Percentiles rank a stretch among this genome's conserved stretches.
phyloP scores from a whole-genome alignment of 306 rosid genomes.

The Ochetophila trinervis region DNA sequence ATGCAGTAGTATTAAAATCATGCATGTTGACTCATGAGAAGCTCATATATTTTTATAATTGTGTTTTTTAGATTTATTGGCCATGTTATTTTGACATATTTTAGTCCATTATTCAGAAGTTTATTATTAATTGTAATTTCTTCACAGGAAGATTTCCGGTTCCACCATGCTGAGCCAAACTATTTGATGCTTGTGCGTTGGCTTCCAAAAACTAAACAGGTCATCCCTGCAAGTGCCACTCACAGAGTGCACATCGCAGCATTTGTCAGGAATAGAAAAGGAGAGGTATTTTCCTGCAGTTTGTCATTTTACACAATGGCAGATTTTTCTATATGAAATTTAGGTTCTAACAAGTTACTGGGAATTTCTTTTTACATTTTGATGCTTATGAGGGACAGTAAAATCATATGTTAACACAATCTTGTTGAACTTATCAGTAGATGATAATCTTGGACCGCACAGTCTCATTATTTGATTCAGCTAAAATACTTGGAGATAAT shows the following conservation, averaged over 20 bases:
- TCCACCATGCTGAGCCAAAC: conserved; percentile 84
- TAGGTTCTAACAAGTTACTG: not conserved
- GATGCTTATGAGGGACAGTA: not conserved
- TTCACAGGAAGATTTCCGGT: conserved; percentile 72
- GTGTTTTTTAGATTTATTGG: not conserved
- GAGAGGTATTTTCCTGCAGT: conserved; percentile 47
- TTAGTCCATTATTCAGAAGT: not conserved
- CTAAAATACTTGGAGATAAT: not conserved
- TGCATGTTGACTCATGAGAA: conserved; percentile 3
- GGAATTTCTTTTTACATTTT: not conserved
- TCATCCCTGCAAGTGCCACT: conserved; percentile 79
- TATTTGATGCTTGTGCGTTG: conserved; percentile 81
- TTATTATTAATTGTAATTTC: not conserved
- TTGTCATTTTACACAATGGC: not conserved
- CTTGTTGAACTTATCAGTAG: too few species aligned
- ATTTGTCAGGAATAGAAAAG: conserved; percentile 58
- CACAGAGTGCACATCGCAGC: conserved; percentile 78
- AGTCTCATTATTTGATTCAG: not conserved
- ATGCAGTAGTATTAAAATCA: not conserved
- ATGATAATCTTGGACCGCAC: not conserved
- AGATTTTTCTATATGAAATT: conserved; percentile 7
- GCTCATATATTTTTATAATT: not conserved
- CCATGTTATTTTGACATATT: not conserved
- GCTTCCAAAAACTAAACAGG: conserved; percentile 56
- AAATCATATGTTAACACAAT: too few species aligned